phyloP scores from a whole-genome alignment of 2,329 filamentous ascomycete genomes.

The Albifimbria verrucaria region DNA sequence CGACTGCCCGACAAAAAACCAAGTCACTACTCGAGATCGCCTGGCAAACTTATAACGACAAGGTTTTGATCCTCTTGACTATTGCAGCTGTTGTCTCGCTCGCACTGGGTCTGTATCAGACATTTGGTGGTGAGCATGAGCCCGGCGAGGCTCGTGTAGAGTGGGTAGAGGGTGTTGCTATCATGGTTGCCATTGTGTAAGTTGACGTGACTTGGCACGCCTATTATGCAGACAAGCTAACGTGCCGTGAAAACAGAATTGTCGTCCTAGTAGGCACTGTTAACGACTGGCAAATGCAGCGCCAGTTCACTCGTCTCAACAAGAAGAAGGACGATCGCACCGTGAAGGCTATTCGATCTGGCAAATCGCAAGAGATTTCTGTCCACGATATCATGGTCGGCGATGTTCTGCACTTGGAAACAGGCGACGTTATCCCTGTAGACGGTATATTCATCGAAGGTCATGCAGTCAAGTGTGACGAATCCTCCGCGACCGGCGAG shows the following conservation, averaged over 20 bases:
- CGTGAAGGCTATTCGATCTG: constrained; percentile 64
- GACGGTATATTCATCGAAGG: constrained; percentile 64
- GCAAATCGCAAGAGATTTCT: constrained; percentile 57
- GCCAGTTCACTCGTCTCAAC: constrained; percentile 61
- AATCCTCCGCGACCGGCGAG: constrained; percentile 69
- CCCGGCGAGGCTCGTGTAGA: constrained; percentile 45
- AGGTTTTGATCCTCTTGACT: constrained; percentile 63
- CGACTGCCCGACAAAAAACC: constrained; percentile 7
- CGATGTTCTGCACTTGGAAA: constrained; percentile 64
- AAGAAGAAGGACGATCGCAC: constrained; percentile 59
- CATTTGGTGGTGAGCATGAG: constrained; percentile 42
- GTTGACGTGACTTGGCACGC: not conserved
- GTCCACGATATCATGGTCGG: constrained; percentile 66
- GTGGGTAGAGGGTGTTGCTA: constrained; percentile 65
- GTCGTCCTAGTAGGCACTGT: constrained; percentile 59
- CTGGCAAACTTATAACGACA: constrained; percentile 10
- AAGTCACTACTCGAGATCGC: constrained; percentile 8
- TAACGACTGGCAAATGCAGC: constrained; percentile 66
- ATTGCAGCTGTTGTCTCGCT: constrained; percentile 63
- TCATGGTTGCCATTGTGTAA: constrained; percentile 54
- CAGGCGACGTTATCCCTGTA: constrained; percentile 65
- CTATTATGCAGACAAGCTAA: not conserved
- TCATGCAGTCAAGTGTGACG: constrained; percentile 57
- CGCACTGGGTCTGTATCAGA: constrained; percentile 64
- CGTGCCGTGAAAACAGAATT: constrained; percentile 29